Base-by-base conservation (phyloP, 1,139 yeast genomes). In the Geotrichum klebahnii region DNA sequence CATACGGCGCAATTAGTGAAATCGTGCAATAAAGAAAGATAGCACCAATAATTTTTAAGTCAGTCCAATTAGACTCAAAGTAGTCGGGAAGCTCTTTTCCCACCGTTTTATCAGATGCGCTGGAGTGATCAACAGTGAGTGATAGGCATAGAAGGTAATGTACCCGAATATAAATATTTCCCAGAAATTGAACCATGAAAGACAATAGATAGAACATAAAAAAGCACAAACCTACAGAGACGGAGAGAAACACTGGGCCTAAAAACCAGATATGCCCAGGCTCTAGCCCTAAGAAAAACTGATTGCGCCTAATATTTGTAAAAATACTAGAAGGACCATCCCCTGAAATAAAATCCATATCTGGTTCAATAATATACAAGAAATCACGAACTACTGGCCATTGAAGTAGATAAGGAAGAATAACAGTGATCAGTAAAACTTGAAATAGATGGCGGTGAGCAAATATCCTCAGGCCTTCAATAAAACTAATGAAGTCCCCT, bases 1-100 rank as follows among this genome's bases (percentile, higher is more conserved):
- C 96, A 61, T 82, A 88, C 0, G 96, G 96, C 23, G 86, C 69
- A 61, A 81, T 82, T 34, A 81, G 66, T 26, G 82, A 70, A 3
- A 84, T 84, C 22, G 72, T 61, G 0, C 66, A 51, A 12, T 74
- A 51, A 24, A 82, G 57, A 1, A 76, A 22, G 1, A 72, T 48
- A 0, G 75, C 66, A 1, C 74, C 72, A 3, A 70, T 50, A 1
- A 68, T 45, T 19, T 50, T 29, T 23, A 36, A 40, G 26, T 23
- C 22, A 2, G 19, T 35, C 26, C 14, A 14, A n/a, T n/a, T n/a
- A n/a, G n/a, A n/a, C n/a, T n/a, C 33, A n/a, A 29, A 12, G 33
- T 14, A 12, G 33, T 14, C 14, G 12, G 33, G 4, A 14, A 29
- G 3, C 2, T n/a, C 23, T n/a, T 76, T 63, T 19, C 73, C 63